phyloP scores from a whole-genome alignment of 805 yeast species.

The Myxozyma kluyveri region DNA sequence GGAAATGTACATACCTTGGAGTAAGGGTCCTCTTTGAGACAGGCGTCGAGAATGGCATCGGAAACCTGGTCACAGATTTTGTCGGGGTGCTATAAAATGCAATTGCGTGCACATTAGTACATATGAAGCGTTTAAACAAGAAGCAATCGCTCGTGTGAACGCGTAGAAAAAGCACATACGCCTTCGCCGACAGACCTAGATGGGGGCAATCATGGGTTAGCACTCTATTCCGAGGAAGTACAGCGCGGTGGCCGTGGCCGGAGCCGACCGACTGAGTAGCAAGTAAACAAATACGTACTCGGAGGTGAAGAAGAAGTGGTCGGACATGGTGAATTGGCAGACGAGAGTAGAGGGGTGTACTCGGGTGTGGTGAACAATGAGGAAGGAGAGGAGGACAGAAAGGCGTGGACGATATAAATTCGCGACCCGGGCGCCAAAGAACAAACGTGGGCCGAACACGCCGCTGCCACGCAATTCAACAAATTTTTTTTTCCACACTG shows the following conservation, averaged over 20 bases:
- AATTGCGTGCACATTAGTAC: background rate
- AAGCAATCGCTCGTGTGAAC: background rate
- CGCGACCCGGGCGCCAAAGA: too few relatives aligned
- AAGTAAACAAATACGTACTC: slow-evolving; percentile 41
- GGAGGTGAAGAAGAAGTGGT: slow-evolving; percentile 60
- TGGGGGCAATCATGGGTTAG: slow-evolving; percentile 3
- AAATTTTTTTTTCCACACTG: too few relatives aligned
- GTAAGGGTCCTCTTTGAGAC: slow-evolving; percentile 90
- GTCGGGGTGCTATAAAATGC: slow-evolving; percentile 42
- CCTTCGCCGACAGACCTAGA: slow-evolving; percentile 61
- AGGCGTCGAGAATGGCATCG: slow-evolving; percentile 97
- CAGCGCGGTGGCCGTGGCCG: too few relatives aligned
- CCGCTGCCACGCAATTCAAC: too few relatives aligned
- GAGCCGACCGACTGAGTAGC: background rate
- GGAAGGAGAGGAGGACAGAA: slow-evolving; percentile 4
- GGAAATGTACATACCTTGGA: slow-evolving; percentile 54
- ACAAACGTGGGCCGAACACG: too few relatives aligned
- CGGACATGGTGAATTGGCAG: slow-evolving; percentile 39
- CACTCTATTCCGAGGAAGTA: background rate
- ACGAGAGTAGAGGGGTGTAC: background rate
- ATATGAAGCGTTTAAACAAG: background rate
- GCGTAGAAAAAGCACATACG: slow-evolving; percentile 25
- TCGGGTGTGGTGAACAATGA: background rate
- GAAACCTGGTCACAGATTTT: slow-evolving; percentile 92
- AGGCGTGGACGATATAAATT: background rate